Percentiles rank a stretch among this genome's conserved stretches.
Evolutionary conservation across 495 filamentous ascomycete genomes (phyloP).

Genomic region (Aspergillus baeticus): DNA sequence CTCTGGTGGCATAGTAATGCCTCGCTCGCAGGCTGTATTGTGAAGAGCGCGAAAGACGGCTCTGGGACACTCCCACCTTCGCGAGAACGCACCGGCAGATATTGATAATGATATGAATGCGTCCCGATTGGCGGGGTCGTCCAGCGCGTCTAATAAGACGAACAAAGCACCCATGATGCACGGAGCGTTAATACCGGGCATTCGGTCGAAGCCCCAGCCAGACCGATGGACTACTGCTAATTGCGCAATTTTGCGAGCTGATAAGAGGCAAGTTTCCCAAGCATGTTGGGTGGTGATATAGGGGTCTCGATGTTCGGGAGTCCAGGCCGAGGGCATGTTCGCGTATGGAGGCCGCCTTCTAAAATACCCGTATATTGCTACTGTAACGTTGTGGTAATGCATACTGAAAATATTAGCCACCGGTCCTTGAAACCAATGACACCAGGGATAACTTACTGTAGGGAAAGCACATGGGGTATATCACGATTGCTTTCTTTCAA

Average conservation of each 20-base stretch:
- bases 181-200: conserved; percentile 24
- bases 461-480: conserved; percentile 30
- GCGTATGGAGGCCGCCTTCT: neutral
- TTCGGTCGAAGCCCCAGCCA: conserved; percentile 27
- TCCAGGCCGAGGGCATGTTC: neutral
- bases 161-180: conserved; percentile 33
- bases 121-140: conserved; percentile 21
- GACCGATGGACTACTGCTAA: conserved; percentile 24
- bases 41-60: conserved; percentile 26
- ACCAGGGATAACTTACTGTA: conserved; percentile 27
- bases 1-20: conserved; percentile 26
- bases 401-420: conserved; percentile 18
- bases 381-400: conserved; percentile 30
- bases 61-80: conserved; percentile 31
- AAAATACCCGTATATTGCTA: conserved; percentile 19
- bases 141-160: conserved; percentile 27
- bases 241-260: conserved; percentile 21
- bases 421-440: neutral
- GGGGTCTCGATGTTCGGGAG: neutral
- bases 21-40: conserved; percentile 23
- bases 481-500: conserved; percentile 17
- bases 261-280: conserved; percentile 13
- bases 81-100: conserved; percentile 24
- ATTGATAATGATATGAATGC: conserved; percentile 29
- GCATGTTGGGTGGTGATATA: conserved; percentile 7